Percentiles rank a stretch among this genome's conserved stretches.
Conservation (phyloP, 768 basidiomycete species). For the Asterophora parasitica region DNA sequence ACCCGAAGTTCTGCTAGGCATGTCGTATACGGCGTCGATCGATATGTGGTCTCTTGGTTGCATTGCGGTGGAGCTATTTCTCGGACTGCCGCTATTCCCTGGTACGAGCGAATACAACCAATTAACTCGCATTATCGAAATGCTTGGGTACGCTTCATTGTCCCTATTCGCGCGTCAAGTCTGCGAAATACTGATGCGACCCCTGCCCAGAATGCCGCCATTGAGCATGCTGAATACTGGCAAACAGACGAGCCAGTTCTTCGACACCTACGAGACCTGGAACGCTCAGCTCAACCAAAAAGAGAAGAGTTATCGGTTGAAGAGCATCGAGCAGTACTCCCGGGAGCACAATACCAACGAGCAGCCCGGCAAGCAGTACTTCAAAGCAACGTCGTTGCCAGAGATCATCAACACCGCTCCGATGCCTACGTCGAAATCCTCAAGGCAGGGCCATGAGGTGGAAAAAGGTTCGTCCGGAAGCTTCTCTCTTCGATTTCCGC, state of each 20-base stretch:
- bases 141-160: constrained; percentile 76
- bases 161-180: background rate
- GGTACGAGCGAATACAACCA: constrained; percentile 99
- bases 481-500: constrained; percentile 5
- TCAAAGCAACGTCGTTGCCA: constrained; percentile 88
- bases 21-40: constrained; percentile 91
- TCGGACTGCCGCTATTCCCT: constrained; percentile 94
- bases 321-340: constrained; percentile 92
- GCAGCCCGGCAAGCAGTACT: constrained; percentile 98
- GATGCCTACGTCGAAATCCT: constrained; percentile 79
- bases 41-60: constrained; percentile 99
- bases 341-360: constrained; percentile 93
- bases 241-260: constrained; percentile 93
- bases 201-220: constrained; percentile 74
- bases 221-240: constrained; percentile 92
- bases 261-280: constrained; percentile 66
- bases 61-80: constrained; percentile 96
- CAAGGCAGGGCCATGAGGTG: constrained; percentile 73
- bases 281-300: constrained; percentile 64
- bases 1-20: constrained; percentile 92
- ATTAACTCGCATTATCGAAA: constrained; percentile 92
- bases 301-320: constrained; percentile 82
- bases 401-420: constrained; percentile 96
- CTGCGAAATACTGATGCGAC: constrained; percentile 2
- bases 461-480: constrained; percentile 69